Base-by-base conservation (phyloP, 768 basidiomycete genomes). In the Kwoniella mangroviensis region DNA sequence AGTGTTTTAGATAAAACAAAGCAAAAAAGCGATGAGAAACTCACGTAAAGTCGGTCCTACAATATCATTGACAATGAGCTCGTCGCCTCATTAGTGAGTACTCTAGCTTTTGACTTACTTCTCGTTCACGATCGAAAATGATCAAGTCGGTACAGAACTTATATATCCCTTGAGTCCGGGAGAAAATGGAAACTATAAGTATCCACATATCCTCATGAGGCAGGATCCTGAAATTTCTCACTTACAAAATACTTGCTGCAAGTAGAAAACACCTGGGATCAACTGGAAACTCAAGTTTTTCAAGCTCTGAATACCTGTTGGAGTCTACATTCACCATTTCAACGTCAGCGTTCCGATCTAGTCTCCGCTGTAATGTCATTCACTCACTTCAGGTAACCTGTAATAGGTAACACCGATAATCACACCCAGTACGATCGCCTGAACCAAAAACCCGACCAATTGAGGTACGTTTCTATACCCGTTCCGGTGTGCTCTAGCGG, bases 61-160 rank as follows among this genome's bases (percentile, higher is more conserved):
- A 12, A 61, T 3, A 40, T 49, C 64, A n/a, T n/a, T 24, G 22
- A 12, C 24, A 60, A 12, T 34, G 6, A 34, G 34, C 34, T 34
- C 34, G 34, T 34, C 34, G 34, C 34, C 34, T 34, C n/a, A 41
- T 42, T 26, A 11, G 15, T 9, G 15, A 57, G 56, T 22, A 34
- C 2, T 28, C 43, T 4, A 15, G 17, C 11, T 40, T 61, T 21
- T 34, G 34, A 74, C 74, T 54, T 41, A 79, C 85, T 66, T 86
- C 86, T 26, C 83, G 81, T 65, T 87, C 86, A 9, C 86, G 81
- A 71, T 87, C 86, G 58, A 86, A 87, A 60, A 86, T 83, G 62
- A 85, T 77, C 43, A 85, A 80, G 43, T 81, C 77, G 51, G 79
- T 77, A 72, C 83, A 84, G 74, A 80, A 81, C 42, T 78, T 80